Evolutionary conservation across 108 stramenopile genomes (phyloP), one percentile per base, ranked within the genome.

Genomic region (Aureococcus anophagefferens): DNA sequence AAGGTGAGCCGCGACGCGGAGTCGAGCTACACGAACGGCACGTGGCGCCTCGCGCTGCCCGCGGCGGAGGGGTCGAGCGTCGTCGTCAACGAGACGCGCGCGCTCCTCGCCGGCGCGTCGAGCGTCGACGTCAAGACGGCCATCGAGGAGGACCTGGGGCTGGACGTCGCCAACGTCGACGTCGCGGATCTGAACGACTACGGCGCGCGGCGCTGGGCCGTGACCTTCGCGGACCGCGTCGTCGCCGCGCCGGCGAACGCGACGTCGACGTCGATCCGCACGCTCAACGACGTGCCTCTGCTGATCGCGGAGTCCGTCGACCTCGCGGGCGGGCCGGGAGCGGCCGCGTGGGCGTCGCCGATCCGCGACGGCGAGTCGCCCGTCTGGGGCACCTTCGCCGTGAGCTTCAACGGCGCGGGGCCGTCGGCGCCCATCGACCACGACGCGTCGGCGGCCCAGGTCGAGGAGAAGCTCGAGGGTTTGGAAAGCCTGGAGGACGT

Each of bases 151-250:
- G 86, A 85, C 64, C 65, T 88, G 28, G 80, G 69, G 5, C 74
- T 87, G 14, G 33, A 70, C 34, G 64, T 66, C 25, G 21, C 46
- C 0, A 34, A 16, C 3, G 79, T 88, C 25, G 72, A 77, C 63
- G 40, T 76, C 33, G 68, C 70, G 13, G 69, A 82, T 29, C 64
- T 62, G 35, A 74, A 74, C 31, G 71, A 85, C 7, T 80, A 81
- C 71, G 67, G 82, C 35, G 86, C 86, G 25, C 79, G 86, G 30
- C 76, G 83, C 36, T 88, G 84, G 84, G 80, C 64, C 18, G 67
- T 85, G 15, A 77, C 79, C 36, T 85, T 82, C 73, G 45, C 35
- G 46, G 63, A 34, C 13, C 5, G 5, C 13, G 40, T 5, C 40
- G 40, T 11, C 9, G 5, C 40, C 5, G 5, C 40, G 40, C 40